Base-by-base conservation (phyloP, 352 stramenopile genomes). In the Thalassiosira exigua region DNA sequence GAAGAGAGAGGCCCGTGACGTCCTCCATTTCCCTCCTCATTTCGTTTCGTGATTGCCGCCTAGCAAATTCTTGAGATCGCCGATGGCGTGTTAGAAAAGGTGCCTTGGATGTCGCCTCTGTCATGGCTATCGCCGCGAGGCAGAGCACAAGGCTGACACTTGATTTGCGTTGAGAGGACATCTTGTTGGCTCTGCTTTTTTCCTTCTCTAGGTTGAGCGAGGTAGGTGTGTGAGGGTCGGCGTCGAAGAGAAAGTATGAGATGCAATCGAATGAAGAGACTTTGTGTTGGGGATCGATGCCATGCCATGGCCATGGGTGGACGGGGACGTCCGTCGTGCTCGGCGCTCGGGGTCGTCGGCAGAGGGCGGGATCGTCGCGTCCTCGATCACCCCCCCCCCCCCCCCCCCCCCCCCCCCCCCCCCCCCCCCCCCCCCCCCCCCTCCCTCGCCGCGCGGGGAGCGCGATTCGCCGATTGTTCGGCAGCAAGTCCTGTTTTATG, bases 111-210 rank as follows among this genome's bases (percentile, higher is more conserved):
- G 33, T 64, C 4, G 61, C 46, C 33, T 26, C 27, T 27, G 64
- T 51, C 64, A 54, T 21, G 33, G 54, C 19, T n/a, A 64, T 64
- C 42, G 30, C 50, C n/a, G n/a, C n/a, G n/a, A n/a, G n/a, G n/a
- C n/a, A n/a, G 50, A 73, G 27, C 36, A 53, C 27, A 11, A 46
- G 19, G 19, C 48, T 58, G 44, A 60, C 17, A 26, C 46, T 70
- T 58, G 61, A 50, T 2, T 56, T 70, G 27, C 42, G 59, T 59
- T 70, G 61, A 70, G 27, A 70, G 61, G 59, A 42, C 61, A 70
- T 69, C 50, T 36, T 69, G 42, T n/a, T n/a, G n/a, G n/a, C n/a
- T n/a, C n/a, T n/a, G n/a, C n/a, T n/a, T n/a, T n/a, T n/a, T n/a
- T n/a, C n/a, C n/a, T n/a, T n/a, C n/a, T n/a, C n/a, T n/a, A n/a